phyloP scores from a whole-genome alignment of 371 early-diverging fungal genomes.

The Syncephalastrum racemosum region DNA sequence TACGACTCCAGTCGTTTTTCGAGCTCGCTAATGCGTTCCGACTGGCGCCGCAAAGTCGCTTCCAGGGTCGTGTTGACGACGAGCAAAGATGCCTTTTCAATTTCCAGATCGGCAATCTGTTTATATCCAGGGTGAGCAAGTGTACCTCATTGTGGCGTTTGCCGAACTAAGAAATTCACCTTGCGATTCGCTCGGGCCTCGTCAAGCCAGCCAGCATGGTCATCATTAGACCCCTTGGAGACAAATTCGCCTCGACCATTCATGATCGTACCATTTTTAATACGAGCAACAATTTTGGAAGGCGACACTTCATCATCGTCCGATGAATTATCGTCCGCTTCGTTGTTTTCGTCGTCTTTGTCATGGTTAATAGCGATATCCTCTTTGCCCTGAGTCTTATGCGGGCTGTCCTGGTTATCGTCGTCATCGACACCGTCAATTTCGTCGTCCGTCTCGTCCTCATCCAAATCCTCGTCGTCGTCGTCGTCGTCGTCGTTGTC shows the following conservation, averaged over 20 bases:
- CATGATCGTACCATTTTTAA: conserved; percentile 50
- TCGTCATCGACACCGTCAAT: conserved; percentile 10
- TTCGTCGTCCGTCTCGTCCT: conserved; percentile 5
- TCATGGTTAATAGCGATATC: conserved; percentile 16
- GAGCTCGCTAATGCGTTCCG: conserved; percentile 37
- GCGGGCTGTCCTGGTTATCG: conserved; percentile 13
- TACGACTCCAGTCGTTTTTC: conserved; percentile 38
- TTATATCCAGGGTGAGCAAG: conserved; percentile 5
- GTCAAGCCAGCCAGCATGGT: conserved; percentile 29
- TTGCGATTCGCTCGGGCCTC: conserved; percentile 45
- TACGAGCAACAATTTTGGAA: conserved; percentile 40
- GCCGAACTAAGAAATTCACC: conserved; percentile 15
- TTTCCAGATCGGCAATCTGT: conserved; percentile 55
- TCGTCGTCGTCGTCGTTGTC: conserved; percentile 8
- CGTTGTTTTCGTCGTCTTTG: conserved; percentile 16
- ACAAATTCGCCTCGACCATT: conserved; percentile 52
- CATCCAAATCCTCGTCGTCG: conserved; percentile 13
- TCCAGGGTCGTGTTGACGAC: conserved; percentile 48
- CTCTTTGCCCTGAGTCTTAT: conserved; percentile 28
- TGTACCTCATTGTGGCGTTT: background rate
- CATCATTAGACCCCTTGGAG: conserved; percentile 27
- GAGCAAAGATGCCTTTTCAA: conserved; percentile 47
- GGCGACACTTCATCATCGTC: conserved; percentile 20
- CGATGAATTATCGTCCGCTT: conserved; percentile 9
- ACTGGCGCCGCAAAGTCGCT: conserved; percentile 40